Evolutionary conservation across 805 yeast genomes (phyloP).

Genomic region (Wickerhamiella australiensis): DNA sequence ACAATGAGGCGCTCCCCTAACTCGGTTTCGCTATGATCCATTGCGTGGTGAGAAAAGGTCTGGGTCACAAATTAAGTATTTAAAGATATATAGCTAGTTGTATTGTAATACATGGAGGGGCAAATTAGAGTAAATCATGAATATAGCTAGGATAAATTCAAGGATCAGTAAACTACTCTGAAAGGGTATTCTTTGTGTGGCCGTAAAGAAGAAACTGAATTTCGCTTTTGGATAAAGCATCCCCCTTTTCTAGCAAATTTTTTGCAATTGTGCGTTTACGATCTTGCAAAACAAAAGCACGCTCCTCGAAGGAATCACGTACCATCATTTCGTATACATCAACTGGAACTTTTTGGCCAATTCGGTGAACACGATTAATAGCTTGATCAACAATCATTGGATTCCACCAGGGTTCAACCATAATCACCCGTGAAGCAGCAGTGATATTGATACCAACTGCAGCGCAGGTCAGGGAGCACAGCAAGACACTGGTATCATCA

Average conservation of each 20-base stretch:
- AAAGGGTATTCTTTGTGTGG: too few species aligned
- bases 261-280: constrained; percentile 29
- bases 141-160: too few species aligned
- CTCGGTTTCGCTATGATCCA: background rate
- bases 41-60: background rate
- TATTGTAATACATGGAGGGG: too few species aligned
- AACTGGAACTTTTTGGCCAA: constrained; percentile 37
- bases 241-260: constrained; percentile 25
- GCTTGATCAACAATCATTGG: constrained; percentile 42
- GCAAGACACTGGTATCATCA: constrained; percentile 24
- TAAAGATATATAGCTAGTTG: background rate
- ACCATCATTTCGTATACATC: constrained; percentile 35
- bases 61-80: background rate
- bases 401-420: constrained; percentile 42
- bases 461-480: constrained; percentile 36
- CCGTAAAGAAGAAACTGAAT: constrained; percentile 21
- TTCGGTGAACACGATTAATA: constrained; percentile 39
- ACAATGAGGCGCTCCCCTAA: background rate
- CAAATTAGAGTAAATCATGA: too few species aligned
- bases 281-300: constrained; percentile 29
- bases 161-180: too few species aligned
- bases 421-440: constrained; percentile 33
- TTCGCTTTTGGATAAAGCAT: constrained; percentile 23
- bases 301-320: constrained; percentile 33
- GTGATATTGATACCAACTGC: constrained; percentile 37